Conservation (phyloP, 2,329 filamentous ascomycete genomes). For the Sarocladium brachiariae region DNA sequence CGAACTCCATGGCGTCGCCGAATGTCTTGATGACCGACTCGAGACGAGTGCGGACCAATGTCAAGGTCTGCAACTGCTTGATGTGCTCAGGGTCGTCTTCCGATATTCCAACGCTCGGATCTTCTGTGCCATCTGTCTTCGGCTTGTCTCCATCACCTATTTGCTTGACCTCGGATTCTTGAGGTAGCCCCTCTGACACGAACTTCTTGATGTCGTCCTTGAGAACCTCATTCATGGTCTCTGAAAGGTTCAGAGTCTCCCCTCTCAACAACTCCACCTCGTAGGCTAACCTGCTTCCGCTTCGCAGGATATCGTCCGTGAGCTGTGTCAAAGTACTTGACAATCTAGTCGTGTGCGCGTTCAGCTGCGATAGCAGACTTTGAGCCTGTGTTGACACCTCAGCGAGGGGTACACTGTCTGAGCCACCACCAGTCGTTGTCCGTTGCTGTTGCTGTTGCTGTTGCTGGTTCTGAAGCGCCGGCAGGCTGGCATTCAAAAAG, state of each 20-base stretch:
- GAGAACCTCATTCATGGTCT: constrained; percentile 67
- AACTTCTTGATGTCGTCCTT: constrained; percentile 68
- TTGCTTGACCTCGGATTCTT: constrained; percentile 21
- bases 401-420: constrained; percentile 37
- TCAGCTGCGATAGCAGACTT: constrained; percentile 77
- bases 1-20: constrained; percentile 92
- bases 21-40: constrained; percentile 88
- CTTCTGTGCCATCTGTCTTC: not conserved
- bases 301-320: constrained; percentile 90
- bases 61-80: constrained; percentile 72
- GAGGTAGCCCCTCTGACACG: constrained; percentile 46
- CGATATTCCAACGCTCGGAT: constrained; percentile 4
- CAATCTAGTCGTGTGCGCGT: constrained; percentile 77
- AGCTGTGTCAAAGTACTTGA: constrained; percentile 77
- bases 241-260: constrained; percentile 73
- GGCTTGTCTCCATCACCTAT: constrained; percentile 14
- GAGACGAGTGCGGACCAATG: constrained; percentile 73
- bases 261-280: constrained; percentile 91
- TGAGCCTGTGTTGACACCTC: constrained; percentile 78
- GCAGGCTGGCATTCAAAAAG: constrained; percentile 76
- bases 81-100: constrained; percentile 50
- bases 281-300: constrained; percentile 81
- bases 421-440: not conserved
- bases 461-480: constrained; percentile 53
- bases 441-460: constrained; percentile 36